Evolutionary conservation across 495 filamentous ascomycete genomes (phyloP).

Genomic region (Collariella sp.): DNA sequence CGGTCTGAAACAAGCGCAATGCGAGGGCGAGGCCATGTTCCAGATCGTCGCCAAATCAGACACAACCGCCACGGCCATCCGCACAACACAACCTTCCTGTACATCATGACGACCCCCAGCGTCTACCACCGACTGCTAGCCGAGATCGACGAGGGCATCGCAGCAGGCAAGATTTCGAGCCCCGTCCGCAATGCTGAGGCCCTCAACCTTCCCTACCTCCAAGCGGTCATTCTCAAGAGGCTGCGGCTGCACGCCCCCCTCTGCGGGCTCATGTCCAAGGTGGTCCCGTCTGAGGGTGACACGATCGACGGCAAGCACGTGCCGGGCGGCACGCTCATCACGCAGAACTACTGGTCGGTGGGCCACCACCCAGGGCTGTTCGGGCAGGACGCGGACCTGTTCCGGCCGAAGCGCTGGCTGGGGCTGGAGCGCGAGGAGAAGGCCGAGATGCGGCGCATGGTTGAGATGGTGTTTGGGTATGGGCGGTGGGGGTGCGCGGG

Average conservation of each 20-base stretch:
- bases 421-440: slow-evolving; percentile 27
- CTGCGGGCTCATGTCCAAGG: slow-evolving; percentile 32
- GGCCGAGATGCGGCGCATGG: slow-evolving; percentile 31
- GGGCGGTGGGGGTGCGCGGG: slow-evolving; percentile 41
- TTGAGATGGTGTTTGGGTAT: slow-evolving; percentile 36
- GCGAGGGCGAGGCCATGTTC: slow-evolving; percentile 32
- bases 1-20: slow-evolving; percentile 25
- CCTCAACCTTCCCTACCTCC: slow-evolving; percentile 36
- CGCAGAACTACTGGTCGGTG: slow-evolving; percentile 30
- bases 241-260: slow-evolving; percentile 39
- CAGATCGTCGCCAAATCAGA: slow-evolving; percentile 54
- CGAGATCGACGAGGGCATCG: slow-evolving; percentile 46
- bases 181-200: slow-evolving; percentile 37
- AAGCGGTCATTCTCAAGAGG: slow-evolving; percentile 44
- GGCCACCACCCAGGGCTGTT: slow-evolving; percentile 20
- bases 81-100: slow-evolving; percentile 44
- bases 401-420: slow-evolving; percentile 40
- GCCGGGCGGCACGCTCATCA: slow-evolving; percentile 45
- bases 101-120: slow-evolving; percentile 39
- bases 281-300: slow-evolving; percentile 46
- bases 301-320: slow-evolving; percentile 41
- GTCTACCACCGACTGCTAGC: slow-evolving; percentile 47
- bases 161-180: slow-evolving; percentile 28
- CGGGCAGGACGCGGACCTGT: slow-evolving; percentile 39
- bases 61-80: slow-evolving; percentile 53